phyloP scores from a whole-genome alignment of 2,329 filamentous ascomycete species.

The Penicillium sp. region DNA sequence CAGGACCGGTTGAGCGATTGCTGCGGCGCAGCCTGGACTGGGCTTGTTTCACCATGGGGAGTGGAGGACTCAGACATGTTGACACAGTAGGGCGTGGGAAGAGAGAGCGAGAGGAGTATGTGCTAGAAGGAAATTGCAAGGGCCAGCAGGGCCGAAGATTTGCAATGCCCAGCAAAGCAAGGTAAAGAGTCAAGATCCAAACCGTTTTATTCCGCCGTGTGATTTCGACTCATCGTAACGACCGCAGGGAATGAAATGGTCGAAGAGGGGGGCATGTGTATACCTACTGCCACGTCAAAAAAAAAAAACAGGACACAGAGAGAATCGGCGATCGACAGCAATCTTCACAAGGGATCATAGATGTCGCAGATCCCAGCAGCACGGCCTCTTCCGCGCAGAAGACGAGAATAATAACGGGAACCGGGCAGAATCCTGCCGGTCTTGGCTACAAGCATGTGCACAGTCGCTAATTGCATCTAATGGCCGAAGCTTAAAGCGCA shows the following conservation, averaged over 20 bases:
- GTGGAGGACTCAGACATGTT: conserved; percentile 31
- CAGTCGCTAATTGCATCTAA: conserved; percentile 3
- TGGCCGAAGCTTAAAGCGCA: conserved; percentile 13
- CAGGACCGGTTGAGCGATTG: conserved; percentile 39
- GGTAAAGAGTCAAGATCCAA: background rate
- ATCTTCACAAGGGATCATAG: conserved; percentile 13
- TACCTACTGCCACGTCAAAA: background rate
- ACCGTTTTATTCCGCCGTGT: background rate
- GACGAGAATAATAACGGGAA: background rate
- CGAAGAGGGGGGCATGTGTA: background rate
- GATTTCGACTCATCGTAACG: conserved; percentile 4
- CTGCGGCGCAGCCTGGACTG: conserved; percentile 21
- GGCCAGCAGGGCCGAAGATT: background rate
- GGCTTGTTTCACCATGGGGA: conserved; percentile 20
- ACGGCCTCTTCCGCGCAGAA: background rate
- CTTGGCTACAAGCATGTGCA: conserved; percentile 11
- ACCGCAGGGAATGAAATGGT: background rate
- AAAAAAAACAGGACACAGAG: background rate
- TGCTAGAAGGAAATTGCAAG: background rate
- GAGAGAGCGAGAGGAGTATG: background rate
- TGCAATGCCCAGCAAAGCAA: background rate
- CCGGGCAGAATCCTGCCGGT: background rate
- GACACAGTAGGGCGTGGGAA: conserved; percentile 5
- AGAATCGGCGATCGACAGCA: conserved; percentile 4
- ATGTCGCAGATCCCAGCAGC: background rate